phyloP scores from a whole-genome alignment of 2,329 filamentous ascomycete species.

The Pseudogymnoascus sp. region DNA sequence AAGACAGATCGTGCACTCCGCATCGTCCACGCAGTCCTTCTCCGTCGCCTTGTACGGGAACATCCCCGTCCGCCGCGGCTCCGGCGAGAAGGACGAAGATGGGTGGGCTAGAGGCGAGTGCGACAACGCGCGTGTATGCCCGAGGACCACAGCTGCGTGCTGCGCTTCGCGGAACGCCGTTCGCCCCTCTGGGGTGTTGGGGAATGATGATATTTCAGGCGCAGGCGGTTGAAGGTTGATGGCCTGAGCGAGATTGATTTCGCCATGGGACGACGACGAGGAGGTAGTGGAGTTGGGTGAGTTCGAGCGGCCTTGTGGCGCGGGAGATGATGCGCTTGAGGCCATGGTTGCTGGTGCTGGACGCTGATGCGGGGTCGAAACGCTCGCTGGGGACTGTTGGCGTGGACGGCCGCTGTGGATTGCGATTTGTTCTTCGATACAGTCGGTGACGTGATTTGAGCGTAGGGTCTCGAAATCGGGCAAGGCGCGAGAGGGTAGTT shows the following conservation, averaged over 20 bases:
- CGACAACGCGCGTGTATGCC: slow-evolving; percentile 9
- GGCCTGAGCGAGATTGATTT: not conserved
- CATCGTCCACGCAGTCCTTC: slow-evolving; percentile 60
- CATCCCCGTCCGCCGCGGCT: slow-evolving; percentile 47
- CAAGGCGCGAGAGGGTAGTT: slow-evolving; percentile 53
- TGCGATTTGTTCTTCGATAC: slow-evolving; percentile 34
- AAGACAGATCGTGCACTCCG: slow-evolving; percentile 60
- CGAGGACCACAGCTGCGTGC: slow-evolving; percentile 18
- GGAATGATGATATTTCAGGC: not conserved
- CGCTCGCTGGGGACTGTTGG: slow-evolving; percentile 10
- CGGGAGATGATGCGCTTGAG: slow-evolving; percentile 17
- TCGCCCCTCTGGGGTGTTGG: slow-evolving; percentile 17
- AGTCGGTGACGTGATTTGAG: slow-evolving; percentile 50
- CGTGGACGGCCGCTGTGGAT: slow-evolving; percentile 11
- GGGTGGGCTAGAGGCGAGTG: not conserved
- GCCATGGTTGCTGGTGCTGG: slow-evolving; percentile 7
- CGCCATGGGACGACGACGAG: slow-evolving; percentile 12
- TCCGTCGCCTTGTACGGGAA: slow-evolving; percentile 57
- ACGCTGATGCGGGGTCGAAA: slow-evolving; percentile 13
- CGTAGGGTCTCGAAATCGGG: slow-evolving; percentile 46
- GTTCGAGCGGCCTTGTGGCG: slow-evolving; percentile 9
- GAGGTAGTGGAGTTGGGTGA: slow-evolving; percentile 10
- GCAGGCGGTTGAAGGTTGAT: slow-evolving; percentile 8
- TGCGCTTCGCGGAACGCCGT: slow-evolving; percentile 19
- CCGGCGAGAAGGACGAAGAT: not conserved